Percentiles rank a stretch among this genome's conserved stretches.
Conservation (phyloP, 2,329 filamentous ascomycete species). For the Fusarium heterosporum region DNA sequence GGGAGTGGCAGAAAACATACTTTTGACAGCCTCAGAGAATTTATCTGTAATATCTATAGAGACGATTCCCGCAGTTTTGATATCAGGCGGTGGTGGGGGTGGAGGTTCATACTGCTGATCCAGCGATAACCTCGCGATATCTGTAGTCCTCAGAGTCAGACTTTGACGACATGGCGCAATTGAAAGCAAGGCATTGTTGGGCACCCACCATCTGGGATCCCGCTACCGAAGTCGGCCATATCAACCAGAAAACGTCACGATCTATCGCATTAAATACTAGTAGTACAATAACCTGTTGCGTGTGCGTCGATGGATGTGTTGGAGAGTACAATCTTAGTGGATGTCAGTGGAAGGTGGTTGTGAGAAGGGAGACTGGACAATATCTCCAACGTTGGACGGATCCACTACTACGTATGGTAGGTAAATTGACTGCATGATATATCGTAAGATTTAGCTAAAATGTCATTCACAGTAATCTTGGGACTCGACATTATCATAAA, state of each 20-base stretch:
- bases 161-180: conserved; percentile 28
- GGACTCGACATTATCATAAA: background rate
- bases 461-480: background rate
- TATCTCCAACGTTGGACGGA: conserved; percentile 26
- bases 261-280: conserved; percentile 34
- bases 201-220: conserved; percentile 52
- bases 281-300: background rate
- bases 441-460: background rate
- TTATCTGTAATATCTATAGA: conserved; percentile 68
- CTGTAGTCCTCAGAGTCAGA: conserved; percentile 49
- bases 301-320: background rate
- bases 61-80: conserved; percentile 63
- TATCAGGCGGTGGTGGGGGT: conserved; percentile 53
- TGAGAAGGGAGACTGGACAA: conserved; percentile 23
- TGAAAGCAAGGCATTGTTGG: conserved; percentile 16
- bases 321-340: conserved; percentile 19
- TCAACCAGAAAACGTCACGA: conserved; percentile 15
- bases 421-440: conserved; percentile 15
- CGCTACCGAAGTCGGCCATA: conserved; percentile 54
- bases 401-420: conserved; percentile 30
- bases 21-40: conserved; percentile 64
- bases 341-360: conserved; percentile 20
- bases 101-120: conserved; percentile 49
- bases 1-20: conserved; percentile 53
- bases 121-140: conserved; percentile 57